phyloP scores from a whole-genome alignment of 768 basidiomycete genomes.

The Amanita molliuscula region DNA sequence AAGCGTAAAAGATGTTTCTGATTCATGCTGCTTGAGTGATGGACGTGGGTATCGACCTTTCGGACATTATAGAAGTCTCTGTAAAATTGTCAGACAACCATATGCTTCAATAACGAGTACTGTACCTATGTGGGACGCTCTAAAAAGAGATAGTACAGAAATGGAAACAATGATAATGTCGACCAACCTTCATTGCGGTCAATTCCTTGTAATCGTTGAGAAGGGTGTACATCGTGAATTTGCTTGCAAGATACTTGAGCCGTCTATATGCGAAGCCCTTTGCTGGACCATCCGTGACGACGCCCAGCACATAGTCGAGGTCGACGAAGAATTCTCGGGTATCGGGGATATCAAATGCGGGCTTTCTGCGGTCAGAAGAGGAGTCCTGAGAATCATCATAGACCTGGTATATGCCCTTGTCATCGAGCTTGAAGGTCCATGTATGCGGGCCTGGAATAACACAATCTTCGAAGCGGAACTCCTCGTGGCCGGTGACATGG shows the following conservation, averaged over 20 bases:
- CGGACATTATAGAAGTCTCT: constrained; percentile 98
- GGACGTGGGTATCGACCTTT: constrained; percentile 98
- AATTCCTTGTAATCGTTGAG: constrained; percentile 91
- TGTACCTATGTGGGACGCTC: constrained; percentile 77
- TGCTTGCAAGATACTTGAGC: constrained; percentile 84
- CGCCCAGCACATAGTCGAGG: constrained; percentile 81
- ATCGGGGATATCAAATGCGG: constrained; percentile 69
- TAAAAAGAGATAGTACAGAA: constrained; percentile 14
- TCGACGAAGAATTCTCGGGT: constrained; percentile 95
- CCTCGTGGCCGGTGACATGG: constrained; percentile 21
- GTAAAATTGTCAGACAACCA: neutral
- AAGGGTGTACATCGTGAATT: constrained; percentile 88
- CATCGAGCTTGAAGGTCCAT: constrained; percentile 67
- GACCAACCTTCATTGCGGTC: constrained; percentile 90
- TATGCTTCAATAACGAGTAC: constrained; percentile 5
- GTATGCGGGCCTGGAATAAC: constrained; percentile 58
- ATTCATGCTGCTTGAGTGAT: constrained; percentile 98
- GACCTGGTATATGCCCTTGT: constrained; percentile 86
- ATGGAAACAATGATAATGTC: neutral
- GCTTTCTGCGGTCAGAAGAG: constrained; percentile 29
- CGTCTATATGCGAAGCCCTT: constrained; percentile 93
- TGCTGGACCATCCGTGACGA: constrained; percentile 91
- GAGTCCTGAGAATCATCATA: constrained; percentile 38
- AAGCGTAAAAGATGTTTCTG: constrained; percentile 97
- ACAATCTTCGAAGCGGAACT: constrained; percentile 64